A percentile compares a stretch with the other conserved stretches of the same genome.
These are phyloP conservation scores for Oidium heveae DNA, from an alignment of 2,329 filamentous ascomycete species.

Conservation along the genomic window DNA sequence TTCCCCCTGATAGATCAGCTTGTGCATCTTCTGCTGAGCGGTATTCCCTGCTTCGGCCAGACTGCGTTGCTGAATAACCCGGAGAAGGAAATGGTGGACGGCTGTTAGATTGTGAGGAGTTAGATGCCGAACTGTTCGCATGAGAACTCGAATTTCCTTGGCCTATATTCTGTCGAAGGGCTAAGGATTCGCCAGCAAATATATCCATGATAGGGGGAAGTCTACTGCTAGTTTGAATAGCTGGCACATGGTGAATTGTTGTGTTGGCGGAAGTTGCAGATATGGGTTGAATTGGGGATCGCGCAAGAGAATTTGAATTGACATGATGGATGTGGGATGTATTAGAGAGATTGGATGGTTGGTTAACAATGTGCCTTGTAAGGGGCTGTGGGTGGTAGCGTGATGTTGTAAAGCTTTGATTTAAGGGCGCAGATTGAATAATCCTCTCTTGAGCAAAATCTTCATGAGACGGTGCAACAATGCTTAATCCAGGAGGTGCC, in stretches of 20 bases:
- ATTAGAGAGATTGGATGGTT: conserved; percentile 57
- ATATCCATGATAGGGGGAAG: conserved; percentile 87
- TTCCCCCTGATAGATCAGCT: conserved; percentile 68
- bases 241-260: conserved; percentile 47
- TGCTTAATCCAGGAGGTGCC: conserved; percentile 71
- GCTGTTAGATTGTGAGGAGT: conserved; percentile 33
- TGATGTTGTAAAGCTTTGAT: conserved; percentile 73
- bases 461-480: conserved; percentile 79
- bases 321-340: conserved; percentile 44
- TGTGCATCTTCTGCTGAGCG: conserved; percentile 91
- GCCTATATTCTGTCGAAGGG: conserved; percentile 24
- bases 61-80: conserved; percentile 34
- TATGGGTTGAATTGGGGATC: neutral
- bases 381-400: conserved; percentile 55
- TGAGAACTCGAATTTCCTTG: conserved; percentile 6
- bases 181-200: conserved; percentile 53
- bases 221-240: conserved; percentile 71
- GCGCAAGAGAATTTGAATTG: neutral
- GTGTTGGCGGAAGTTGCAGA: neutral
- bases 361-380: conserved; percentile 55
- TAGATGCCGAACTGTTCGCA: conserved; percentile 18
- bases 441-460: conserved; percentile 85
- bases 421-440: conserved; percentile 84
- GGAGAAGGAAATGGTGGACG: conserved; percentile 55
- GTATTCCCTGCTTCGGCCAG: conserved; percentile 53